Conservation (phyloP, 345 rosid species). For the Erodium maritimum region DNA sequence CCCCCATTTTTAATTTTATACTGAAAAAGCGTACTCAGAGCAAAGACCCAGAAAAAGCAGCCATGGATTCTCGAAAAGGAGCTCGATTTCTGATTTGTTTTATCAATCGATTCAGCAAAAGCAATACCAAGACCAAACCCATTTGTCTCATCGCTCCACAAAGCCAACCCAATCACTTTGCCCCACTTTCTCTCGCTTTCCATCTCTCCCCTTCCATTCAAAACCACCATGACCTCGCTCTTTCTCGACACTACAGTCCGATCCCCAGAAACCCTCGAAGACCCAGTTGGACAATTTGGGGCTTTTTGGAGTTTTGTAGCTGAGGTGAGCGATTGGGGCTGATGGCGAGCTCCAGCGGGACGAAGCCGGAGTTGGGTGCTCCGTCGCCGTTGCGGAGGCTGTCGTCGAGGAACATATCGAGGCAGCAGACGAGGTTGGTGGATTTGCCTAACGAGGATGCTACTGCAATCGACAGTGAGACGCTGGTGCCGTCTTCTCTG, state of each 20-base stretch:
- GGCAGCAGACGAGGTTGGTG: slow-evolving; percentile 37
- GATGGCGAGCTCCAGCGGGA: slow-evolving; percentile 83
- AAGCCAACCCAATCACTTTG: slow-evolving; percentile 34
- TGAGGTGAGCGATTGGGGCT: neutral
- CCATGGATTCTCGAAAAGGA: neutral
- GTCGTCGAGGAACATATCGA: slow-evolving; percentile 31
- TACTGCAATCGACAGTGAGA: slow-evolving; percentile 55
- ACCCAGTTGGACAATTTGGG: neutral
- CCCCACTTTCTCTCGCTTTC: slow-evolving; percentile 23
- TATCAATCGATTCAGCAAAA: slow-evolving; percentile 7
- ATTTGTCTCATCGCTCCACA: neutral
- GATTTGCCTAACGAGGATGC: slow-evolving; percentile 41
- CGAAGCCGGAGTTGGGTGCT: slow-evolving; percentile 28
- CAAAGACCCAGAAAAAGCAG: neutral
- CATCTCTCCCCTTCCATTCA: neutral
- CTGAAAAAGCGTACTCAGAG: neutral
- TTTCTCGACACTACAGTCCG: too few species aligned
- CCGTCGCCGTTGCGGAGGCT: slow-evolving; percentile 23
- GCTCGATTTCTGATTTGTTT: neutral
- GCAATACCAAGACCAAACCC: slow-evolving; percentile 3
- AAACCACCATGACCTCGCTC: neutral
- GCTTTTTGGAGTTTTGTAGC: neutral
- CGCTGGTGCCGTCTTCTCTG: slow-evolving; percentile 72
- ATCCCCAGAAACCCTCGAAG: neutral
- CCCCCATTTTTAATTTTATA: too few species aligned